These are phyloP conservation scores for Phoenix dactylifera DNA, from an alignment of 176 grass and related monocot species.

Conservation along the genomic window DNA sequence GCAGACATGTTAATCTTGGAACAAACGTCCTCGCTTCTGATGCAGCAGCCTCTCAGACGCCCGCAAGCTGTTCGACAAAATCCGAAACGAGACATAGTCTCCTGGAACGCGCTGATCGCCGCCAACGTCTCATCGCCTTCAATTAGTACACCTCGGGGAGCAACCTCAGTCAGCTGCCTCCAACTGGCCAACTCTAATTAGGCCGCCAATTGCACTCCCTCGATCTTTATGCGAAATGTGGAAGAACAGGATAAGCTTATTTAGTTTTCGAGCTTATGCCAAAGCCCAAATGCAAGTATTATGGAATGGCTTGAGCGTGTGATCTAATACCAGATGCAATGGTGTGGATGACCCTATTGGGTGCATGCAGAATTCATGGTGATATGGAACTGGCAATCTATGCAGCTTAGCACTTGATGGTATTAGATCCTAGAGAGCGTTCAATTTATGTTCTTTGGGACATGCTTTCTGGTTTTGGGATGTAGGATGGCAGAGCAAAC, in stretches of 20 bases:
- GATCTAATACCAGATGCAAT: constrained; percentile 59
- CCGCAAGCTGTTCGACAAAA: constrained; percentile 43
- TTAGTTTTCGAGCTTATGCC: constrained; percentile 43
- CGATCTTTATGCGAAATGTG: constrained; percentile 29
- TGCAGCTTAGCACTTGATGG: constrained; percentile 31
- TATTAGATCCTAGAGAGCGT: constrained; percentile 35
- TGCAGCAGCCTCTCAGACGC: constrained; percentile 12
- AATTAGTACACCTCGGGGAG: constrained; percentile 37
- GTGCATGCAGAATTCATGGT: constrained; percentile 45
- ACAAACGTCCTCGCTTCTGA: constrained; percentile 39
- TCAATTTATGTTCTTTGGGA: constrained; percentile 51
- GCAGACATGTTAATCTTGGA: constrained; percentile 27
- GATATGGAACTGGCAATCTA: constrained; percentile 42
- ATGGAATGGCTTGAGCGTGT: constrained; percentile 40
- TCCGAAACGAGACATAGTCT: constrained; percentile 30
- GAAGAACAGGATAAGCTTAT: constrained; percentile 20
- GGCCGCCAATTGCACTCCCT: constrained; percentile 37
- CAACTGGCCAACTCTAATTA: background rate
- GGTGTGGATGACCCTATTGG: constrained; percentile 64
- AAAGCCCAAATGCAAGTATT: constrained; percentile 23
- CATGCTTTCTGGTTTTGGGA: constrained; percentile 44
- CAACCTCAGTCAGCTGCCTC: constrained; percentile 24
- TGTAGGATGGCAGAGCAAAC: constrained; percentile 48
- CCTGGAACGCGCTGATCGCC: constrained; percentile 57
- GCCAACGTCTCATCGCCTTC: constrained; percentile 27